Percentiles rank a stretch among this genome's conserved stretches.
Conservation (phyloP, 306 rosid genomes). For the Lathyrus tuberosus region DNA sequence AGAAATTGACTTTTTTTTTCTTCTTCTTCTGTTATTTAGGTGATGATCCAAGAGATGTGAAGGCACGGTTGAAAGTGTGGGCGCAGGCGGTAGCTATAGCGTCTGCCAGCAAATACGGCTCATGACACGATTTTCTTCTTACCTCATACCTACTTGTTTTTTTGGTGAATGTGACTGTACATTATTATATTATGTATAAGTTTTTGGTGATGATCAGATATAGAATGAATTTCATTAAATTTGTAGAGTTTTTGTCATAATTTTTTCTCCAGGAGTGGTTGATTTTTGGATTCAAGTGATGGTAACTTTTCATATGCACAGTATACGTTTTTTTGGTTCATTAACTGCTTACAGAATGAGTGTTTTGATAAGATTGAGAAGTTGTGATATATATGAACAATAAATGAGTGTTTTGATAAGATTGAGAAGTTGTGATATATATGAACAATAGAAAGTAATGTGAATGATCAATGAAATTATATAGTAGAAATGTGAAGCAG, state of each 20-base stretch:
- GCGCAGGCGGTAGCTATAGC: constrained; percentile 92
- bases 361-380: constrained; percentile 34
- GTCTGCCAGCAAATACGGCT: constrained; percentile 57
- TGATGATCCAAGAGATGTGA: constrained; percentile 82
- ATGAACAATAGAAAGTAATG: constrained; percentile 5
- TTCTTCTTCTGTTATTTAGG: constrained; percentile 50
- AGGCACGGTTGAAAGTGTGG: constrained; percentile 92
- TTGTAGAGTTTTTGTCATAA: constrained; percentile 4
- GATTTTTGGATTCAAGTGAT: constrained; percentile 11
- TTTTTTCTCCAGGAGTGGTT: constrained; percentile 19
- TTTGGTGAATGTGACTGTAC: constrained; percentile 18
- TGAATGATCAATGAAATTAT: constrained; percentile 4
- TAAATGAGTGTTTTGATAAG: constrained; percentile 31
- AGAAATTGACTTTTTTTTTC: background rate
- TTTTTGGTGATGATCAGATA: constrained; percentile 29
- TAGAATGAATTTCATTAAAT: background rate
- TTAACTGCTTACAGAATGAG: constrained; percentile 13
- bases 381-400: background rate
- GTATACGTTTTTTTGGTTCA: background rate
- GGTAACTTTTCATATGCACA: constrained; percentile 40
- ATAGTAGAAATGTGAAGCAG: background rate
- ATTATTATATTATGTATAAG: constrained; percentile 3
- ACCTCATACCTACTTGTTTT: background rate
- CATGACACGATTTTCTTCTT: constrained; percentile 33
- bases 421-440: constrained; percentile 11